phyloP scores from a whole-genome alignment of 768 basidiomycete species.

The Lanmaoa rubissima region DNA sequence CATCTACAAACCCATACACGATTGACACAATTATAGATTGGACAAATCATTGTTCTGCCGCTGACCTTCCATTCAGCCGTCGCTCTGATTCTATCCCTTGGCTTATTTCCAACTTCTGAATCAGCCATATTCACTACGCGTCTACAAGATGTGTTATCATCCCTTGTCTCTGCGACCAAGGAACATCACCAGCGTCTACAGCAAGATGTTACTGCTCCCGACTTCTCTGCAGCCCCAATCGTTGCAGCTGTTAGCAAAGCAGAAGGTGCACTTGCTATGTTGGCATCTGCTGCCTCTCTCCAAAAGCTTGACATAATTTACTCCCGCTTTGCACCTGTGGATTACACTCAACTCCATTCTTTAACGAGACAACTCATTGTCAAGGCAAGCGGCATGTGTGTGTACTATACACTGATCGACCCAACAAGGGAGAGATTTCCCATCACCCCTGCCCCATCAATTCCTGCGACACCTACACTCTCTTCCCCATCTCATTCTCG shows the following conservation, averaged over 20 bases:
- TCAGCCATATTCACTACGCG: slow-evolving; percentile 56
- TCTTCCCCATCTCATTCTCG: slow-evolving; percentile 33
- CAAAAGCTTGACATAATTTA: slow-evolving; percentile 60
- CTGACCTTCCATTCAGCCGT: slow-evolving; percentile 58
- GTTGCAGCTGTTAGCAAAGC: slow-evolving; percentile 33
- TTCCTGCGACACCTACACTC: slow-evolving; percentile 35
- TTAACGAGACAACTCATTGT: slow-evolving; percentile 50
- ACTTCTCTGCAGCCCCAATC: slow-evolving; percentile 35
- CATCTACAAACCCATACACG: not conserved
- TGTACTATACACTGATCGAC: slow-evolving; percentile 65
- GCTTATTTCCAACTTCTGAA: slow-evolving; percentile 63
- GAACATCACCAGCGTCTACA: slow-evolving; percentile 48
- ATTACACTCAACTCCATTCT: slow-evolving; percentile 51
- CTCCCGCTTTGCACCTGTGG: slow-evolving; percentile 55
- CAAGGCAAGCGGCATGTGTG: slow-evolving; percentile 57
- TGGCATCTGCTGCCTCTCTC: slow-evolving; percentile 51
- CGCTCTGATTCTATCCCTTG: slow-evolving; percentile 47
- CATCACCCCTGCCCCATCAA: slow-evolving; percentile 41
- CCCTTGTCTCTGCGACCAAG: slow-evolving; percentile 44
- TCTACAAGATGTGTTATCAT: slow-evolving; percentile 46
- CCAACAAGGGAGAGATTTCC: slow-evolving; percentile 59
- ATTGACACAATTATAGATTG: slow-evolving; percentile 37
- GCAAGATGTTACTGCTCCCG: slow-evolving; percentile 36
- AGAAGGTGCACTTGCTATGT: slow-evolving; percentile 51
- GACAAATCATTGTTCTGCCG: slow-evolving; percentile 53